These are phyloP conservation scores for Lizonia empirigonia DNA, from an alignment of 2,329 filamentous ascomycete species.

Conservation along the genomic window DNA sequence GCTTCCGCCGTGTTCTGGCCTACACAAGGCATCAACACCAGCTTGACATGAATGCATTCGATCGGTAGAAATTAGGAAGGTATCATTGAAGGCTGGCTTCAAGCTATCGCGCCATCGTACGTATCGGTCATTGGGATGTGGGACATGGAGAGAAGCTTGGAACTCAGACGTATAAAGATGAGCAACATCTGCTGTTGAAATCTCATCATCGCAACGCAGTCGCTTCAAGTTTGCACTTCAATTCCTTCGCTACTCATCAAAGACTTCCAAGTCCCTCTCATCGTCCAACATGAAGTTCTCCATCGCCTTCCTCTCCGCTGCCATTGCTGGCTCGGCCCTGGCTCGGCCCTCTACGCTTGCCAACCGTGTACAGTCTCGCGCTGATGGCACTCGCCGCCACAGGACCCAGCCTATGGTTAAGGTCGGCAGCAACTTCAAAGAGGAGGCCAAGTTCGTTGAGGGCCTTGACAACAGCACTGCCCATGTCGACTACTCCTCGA, in stretches of 20 bases:
- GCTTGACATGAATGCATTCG: neutral
- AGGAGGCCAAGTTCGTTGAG: slow-evolving; percentile 15
- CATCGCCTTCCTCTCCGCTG: slow-evolving; percentile 15
- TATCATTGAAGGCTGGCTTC: neutral
- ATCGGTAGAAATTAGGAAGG: slow-evolving; percentile 14
- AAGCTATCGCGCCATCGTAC: slow-evolving; percentile 1
- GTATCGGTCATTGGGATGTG: too few relatives aligned
- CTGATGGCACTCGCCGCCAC: slow-evolving; percentile 22
- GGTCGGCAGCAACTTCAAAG: slow-evolving; percentile 18
- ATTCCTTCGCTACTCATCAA: neutral
- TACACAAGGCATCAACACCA: neutral
- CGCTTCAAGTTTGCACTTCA: neutral
- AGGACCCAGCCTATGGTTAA: slow-evolving; percentile 23
- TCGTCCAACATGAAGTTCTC: slow-evolving; percentile 23
- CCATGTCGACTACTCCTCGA: slow-evolving; percentile 58
- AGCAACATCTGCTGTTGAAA: neutral
- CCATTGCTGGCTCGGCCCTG: slow-evolving; percentile 18
- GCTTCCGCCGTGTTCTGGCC: neutral
- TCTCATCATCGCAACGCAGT: slow-evolving; percentile 1
- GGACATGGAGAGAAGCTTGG: too few relatives aligned
- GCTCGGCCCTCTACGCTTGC: slow-evolving; percentile 24
- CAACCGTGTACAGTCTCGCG: slow-evolving; percentile 22
- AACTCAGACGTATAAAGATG: slow-evolving; percentile 4
- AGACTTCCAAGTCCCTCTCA: neutral
- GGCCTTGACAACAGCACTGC: slow-evolving; percentile 44